phyloP scores from a whole-genome alignment of 2,329 filamentous ascomycete genomes.

The Nothomitra cinnamomea region DNA sequence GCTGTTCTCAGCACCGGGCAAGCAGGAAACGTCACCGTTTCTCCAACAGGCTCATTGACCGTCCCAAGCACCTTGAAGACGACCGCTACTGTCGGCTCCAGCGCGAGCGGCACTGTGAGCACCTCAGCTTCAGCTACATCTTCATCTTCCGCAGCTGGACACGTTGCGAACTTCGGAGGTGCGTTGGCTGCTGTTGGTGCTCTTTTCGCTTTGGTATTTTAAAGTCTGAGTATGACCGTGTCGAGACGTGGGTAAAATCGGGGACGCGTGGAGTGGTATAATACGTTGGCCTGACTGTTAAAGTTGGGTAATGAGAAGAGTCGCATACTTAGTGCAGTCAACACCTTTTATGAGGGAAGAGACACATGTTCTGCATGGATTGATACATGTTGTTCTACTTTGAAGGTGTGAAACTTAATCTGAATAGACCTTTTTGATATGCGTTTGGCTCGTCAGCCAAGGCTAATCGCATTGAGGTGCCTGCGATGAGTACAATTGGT shows the following conservation, averaged over 20 bases:
- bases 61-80: background rate
- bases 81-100: background rate
- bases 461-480: no score
- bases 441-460: no score
- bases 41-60: background rate
- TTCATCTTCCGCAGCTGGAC: background rate
- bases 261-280: conserved; percentile 11
- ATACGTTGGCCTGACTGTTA: no score
- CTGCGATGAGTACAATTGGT: no score
- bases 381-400: no score
- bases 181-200: background rate
- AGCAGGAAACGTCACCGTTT: background rate
- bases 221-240: background rate
- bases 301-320: no score
- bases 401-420: no score
- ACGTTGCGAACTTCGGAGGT: background rate
- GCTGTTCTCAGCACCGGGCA: background rate
- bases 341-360: no score
- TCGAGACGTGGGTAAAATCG: background rate
- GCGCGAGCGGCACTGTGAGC: background rate
- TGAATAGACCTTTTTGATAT: no score
- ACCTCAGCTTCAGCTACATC: background rate
- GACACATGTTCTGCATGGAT: no score
- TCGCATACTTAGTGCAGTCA: no score
- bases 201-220: background rate